phyloP scores from a whole-genome alignment of 129 eudicot species.

The Helianthus tuberosus region DNA sequence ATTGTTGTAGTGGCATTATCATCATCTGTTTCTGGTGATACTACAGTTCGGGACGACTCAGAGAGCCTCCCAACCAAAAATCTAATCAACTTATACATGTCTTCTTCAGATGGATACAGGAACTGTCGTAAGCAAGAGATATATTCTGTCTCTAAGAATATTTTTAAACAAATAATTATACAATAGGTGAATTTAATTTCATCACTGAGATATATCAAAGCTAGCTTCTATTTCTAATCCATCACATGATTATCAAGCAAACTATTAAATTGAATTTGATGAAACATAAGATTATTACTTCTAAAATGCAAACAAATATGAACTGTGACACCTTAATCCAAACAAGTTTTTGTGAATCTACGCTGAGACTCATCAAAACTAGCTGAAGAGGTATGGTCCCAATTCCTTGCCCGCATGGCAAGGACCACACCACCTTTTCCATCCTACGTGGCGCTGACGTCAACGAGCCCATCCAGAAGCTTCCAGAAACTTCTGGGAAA shows the following conservation, averaged over 20 bases:
- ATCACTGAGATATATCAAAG: neutral
- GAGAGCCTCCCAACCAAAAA: slow-evolving; percentile 75
- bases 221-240: neutral
- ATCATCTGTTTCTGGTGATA: slow-evolving; percentile 24
- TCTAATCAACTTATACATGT: slow-evolving; percentile 71
- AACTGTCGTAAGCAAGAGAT: slow-evolving; percentile 77
- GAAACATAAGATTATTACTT: too few relatives aligned
- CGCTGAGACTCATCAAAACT: neutral
- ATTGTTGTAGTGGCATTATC: slow-evolving; percentile 9
- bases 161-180: slow-evolving; percentile 36
- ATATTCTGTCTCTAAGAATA: slow-evolving; percentile 47
- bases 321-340: too few relatives aligned
- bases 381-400: too few relatives aligned
- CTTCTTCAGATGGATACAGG: slow-evolving; percentile 86
- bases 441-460: too few relatives aligned
- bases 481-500: too few relatives aligned
- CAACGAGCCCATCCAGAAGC: too few relatives aligned
- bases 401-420: too few relatives aligned
- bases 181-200: slow-evolving; percentile 6
- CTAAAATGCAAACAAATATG: too few relatives aligned
- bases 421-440: too few relatives aligned
- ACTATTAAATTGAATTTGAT: too few relatives aligned
- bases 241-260: too few relatives aligned
- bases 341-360: neutral
- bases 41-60: slow-evolving; percentile 39